Evolutionary conservation across 2,329 filamentous ascomycete species (phyloP), one percentile per base, ranked within the genome.

Genomic region (Cladosporium halotolerans): DNA sequence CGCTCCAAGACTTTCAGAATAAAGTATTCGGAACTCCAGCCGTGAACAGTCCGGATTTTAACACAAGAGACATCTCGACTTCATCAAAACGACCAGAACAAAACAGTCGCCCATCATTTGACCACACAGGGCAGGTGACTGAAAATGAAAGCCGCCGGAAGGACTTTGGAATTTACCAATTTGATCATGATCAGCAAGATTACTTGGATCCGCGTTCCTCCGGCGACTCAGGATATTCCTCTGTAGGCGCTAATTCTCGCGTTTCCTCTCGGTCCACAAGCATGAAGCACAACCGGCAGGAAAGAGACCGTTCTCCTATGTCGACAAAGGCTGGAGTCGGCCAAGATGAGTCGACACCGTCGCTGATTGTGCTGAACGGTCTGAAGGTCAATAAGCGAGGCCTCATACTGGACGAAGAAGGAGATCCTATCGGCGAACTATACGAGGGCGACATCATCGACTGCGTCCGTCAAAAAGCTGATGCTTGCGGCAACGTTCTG

Each of bases 301-400:
- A 42, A 7, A 9, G 16, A 7, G 40, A 42, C 9, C 16, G 7
- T 9, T 49, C 46, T 8, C 46, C 46, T 3, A 44, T 8, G n/a
- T 5, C 9, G 14, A n/a, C 39, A 33, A 14, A 43, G 11, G 9
- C 38, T 3, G 18, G 28, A 19, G 18, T 19, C 31, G 39, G 16
- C 16, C 31, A 28, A 2, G 32, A 18, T 14, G 48, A 34, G 4
- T 9, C 16, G 9, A 14, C 14, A 4, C 71, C 72, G 45, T 69
- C 71, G 40, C 65, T 75, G 5, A 69, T 68, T 10, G 73, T 73
- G 56, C 55, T 78, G 40, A 69, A 79, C 62, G 74, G 77, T 46
- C 69, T 76, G 46, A 79, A 78, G 64, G 75, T 79, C 62, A 79
- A 79, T 66, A 79, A 77, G 68, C 77, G 76, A 62, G 74, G 74